Evolutionary conservation across 2,329 filamentous ascomycete species (phyloP), one percentile per base, ranked within the genome.

Genomic region (Pseudogymnoascus sp.): DNA sequence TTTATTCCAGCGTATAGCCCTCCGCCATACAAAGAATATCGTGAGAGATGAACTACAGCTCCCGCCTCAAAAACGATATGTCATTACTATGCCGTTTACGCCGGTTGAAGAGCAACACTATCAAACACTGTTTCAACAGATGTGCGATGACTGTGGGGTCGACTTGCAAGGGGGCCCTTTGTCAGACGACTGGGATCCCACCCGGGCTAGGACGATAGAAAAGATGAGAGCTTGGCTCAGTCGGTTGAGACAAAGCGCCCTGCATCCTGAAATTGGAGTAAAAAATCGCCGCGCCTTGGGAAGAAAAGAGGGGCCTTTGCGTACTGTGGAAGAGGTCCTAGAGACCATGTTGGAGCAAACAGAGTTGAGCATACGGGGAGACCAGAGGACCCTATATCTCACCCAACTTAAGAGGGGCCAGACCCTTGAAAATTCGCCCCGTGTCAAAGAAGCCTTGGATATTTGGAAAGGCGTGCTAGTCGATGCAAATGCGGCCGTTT

Each of bases 31-130:
- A 2, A 99, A 97, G 72, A 84, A 87, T 22, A 79, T 84, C 22
- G 85, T 97, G 7, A 83, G 91, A 37, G 79, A 88, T 62, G 92
- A 99, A 68, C 79, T 97, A 37, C 78, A 79, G 1, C 74, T 99
- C 9, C 94, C 94, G 8, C 79, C 84, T 0, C 94, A 99, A 70
- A 92, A 89, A 69, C 85, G 94, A 8, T 86, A 91, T 64, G 87
- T 96, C 9, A 90, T 97, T 62, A 94, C 88, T 1, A 86, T 96
- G 71, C 91, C 94, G 0, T 96, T 97, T 69, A 94, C 89, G 0
- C 84, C 90, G 0, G 83, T 97, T 9, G 94, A 97, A 70, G 90
- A 97, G 70, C 90, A 97, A 69, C 86, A 96, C 69, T 97, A 97
- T 69, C 79, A 82, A 41, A 83, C 85, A 6, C 73, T 96, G 2